Base-by-base conservation (phyloP, 2,329 filamentous ascomycete genomes). In the Colletotrichum eleusines region DNA sequence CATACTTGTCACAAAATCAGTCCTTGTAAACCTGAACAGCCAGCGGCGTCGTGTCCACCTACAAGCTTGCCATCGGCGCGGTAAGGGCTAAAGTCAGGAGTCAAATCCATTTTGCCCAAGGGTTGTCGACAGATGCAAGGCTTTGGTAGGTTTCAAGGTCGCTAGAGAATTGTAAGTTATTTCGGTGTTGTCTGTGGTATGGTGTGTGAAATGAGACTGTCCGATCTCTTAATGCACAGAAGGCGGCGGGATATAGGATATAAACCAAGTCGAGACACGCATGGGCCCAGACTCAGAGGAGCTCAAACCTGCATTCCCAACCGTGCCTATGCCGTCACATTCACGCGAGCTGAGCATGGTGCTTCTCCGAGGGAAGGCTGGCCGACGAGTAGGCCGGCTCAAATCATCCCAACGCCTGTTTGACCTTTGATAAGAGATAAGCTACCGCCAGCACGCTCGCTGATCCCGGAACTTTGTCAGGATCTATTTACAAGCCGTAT, bases 51-150 rank as follows among this genome's bases (percentile, higher is more conserved):
- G 35, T 11, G 50, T 31, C 9, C 8, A 80, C 83, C 71, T 73
- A 86, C 85, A 57, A 89, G 81, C 77, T 89, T 89, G 48, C 87
- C 87, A 78, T 89, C 87, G 5, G 83, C 66, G 68, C 87, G 80
- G 76, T 89, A 89, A 1, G 87, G 87, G 31, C 86, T 88, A 76
- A 89, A 88, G 66, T 87, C 84, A 72, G 84, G 81, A 1, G 83
- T 76, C 2, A 74, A 74, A 60, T 78, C 76, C 77, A 79, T 79
- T 18, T 50, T 57, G n/a, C 12, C 12, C 35, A 57, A 57, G 33
- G 54, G 23, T 40, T 57, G 2, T n/a, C n/a, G 14, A 33, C 31
- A 33, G 4, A 33, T 7, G 7, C 31, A 33, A 33, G 14, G 14
- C 18, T 6, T 33, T 20, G 28, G 18, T 33, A 40, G 14, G 33